Base-by-base conservation (phyloP, 441 rosid genomes). In the Populus hybrid region DNA sequence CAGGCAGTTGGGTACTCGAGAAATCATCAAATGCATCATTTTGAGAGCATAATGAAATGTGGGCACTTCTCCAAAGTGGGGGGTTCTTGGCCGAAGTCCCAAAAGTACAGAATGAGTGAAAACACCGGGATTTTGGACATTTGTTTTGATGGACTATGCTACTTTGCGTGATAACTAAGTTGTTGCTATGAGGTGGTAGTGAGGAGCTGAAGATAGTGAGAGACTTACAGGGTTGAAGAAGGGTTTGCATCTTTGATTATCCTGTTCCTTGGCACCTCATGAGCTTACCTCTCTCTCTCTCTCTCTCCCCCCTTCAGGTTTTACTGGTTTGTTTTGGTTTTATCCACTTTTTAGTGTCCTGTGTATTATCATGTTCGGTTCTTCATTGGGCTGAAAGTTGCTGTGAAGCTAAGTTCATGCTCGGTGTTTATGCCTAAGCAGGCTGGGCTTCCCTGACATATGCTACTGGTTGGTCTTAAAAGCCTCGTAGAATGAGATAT, bases 171-270 rank as follows among this genome's bases (percentile, higher is more conserved):
- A 75, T 20, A 21, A 21, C 20, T 53, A 82, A 77, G 67, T 29
- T 74, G 73, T 18, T 65, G 33, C 69, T 56, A 67, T 45, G 36
- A 45, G 80, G 63, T 36, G 88, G 69, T 2, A 24, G 77, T 11
- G 87, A 67, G 36, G 82, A 79, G 79, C 45, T 68, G 72, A 82
- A 84, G 76, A 81, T 26, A 28, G 73, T 76, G 42, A 78, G 80
- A 71, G 87, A 87, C 83, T 86, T 86, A 83, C 89, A 84, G 78
- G 91, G 88, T 56, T 80, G 95, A 77, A 85, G 82, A 75, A 83
- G 83, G 74, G 87, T 75, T 82, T 77, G 88, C 97, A 93, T 92
- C 79, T 81, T 82, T 78, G 61, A 80, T 85, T 83, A 86, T 88
- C 85, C 79, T 77, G 80, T 74, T 67, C 36, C 63, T 7, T 11